A percentile compares a stretch with the other conserved stretches of the same genome.
phyloP scores from a whole-genome alignment of 805 yeast species.

The Kodamaea fukazawae region DNA sequence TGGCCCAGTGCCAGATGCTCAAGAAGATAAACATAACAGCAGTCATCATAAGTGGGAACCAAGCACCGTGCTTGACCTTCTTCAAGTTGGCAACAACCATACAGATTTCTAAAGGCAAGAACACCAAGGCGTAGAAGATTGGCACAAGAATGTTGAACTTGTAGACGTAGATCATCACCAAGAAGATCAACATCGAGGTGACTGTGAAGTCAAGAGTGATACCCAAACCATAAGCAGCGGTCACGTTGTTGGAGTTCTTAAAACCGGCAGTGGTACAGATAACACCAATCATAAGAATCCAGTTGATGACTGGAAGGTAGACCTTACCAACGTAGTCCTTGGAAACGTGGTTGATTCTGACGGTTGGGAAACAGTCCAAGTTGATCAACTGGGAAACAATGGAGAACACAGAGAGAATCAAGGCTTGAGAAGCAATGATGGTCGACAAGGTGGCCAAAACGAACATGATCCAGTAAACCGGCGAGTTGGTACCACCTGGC shows the following conservation, averaged over 20 bases:
- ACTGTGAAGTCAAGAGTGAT: slow-evolving; percentile 54
- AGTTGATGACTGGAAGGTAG: slow-evolving; percentile 51
- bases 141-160: slow-evolving; percentile 34
- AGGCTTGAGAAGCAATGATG: slow-evolving; percentile 59
- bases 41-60: slow-evolving; percentile 55
- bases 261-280: slow-evolving; percentile 52
- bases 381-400: slow-evolving; percentile 52
- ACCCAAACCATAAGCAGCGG: slow-evolving; percentile 62
- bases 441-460: slow-evolving; percentile 54
- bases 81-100: slow-evolving; percentile 48
- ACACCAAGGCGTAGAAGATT: slow-evolving; percentile 32
- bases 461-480: slow-evolving; percentile 50
- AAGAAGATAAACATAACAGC: slow-evolving; percentile 37
- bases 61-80: slow-evolving; percentile 58
- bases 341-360: slow-evolving; percentile 46
- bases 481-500: slow-evolving; percentile 47
- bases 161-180: slow-evolving; percentile 48
- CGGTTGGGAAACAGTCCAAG: slow-evolving; percentile 53
- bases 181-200: slow-evolving; percentile 46
- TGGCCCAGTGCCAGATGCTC: slow-evolving; percentile 48
- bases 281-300: slow-evolving; percentile 51
- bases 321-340: slow-evolving; percentile 47
- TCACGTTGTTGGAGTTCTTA: slow-evolving; percentile 46
- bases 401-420: slow-evolving; percentile 54
- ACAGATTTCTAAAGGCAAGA: slow-evolving; percentile 47